Percentiles rank a stretch among this genome's conserved stretches.
phyloP scores from a whole-genome alignment of 768 basidiomycete species.

The Lactarius trivialis region DNA sequence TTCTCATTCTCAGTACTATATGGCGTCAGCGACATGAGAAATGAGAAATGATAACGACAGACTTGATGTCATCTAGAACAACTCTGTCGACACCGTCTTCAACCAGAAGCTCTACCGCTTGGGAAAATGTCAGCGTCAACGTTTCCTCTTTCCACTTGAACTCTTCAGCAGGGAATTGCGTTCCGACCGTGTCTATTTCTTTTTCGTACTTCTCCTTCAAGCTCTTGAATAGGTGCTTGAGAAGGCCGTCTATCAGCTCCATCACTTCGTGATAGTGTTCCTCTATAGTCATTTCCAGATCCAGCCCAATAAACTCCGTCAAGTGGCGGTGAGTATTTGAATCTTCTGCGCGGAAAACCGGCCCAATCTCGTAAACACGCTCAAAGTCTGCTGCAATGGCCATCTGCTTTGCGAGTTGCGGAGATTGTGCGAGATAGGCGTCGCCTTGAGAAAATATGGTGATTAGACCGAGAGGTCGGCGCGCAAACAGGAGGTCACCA shows the following conservation, averaged over 20 bases:
- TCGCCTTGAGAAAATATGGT: slow-evolving; percentile 42
- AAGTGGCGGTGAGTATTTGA: slow-evolving; percentile 96
- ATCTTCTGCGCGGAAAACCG: slow-evolving; percentile 96
- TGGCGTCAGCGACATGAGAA: slow-evolving; percentile 5
- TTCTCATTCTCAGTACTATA: slow-evolving; percentile 91
- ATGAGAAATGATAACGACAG: slow-evolving; percentile 25
- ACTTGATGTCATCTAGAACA: slow-evolving; percentile 86
- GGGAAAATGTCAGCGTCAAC: slow-evolving; percentile 73
- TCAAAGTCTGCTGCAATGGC: slow-evolving; percentile 98
- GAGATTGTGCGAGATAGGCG: slow-evolving; percentile 94
- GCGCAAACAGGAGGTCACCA: slow-evolving; percentile 19
- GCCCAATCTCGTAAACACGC: slow-evolving; percentile 94
- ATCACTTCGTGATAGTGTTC: slow-evolving; percentile 98
- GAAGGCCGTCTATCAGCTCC: slow-evolving; percentile 82
- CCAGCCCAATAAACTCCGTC: slow-evolving; percentile 97
- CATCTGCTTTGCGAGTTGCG: slow-evolving; percentile 99
- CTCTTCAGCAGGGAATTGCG: slow-evolving; percentile 91
- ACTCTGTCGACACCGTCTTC: slow-evolving; percentile 80
- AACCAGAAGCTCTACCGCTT: slow-evolving; percentile 82
- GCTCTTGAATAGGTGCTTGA: slow-evolving; percentile 80
- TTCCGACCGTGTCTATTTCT: slow-evolving; percentile 76
- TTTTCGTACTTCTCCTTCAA: slow-evolving; percentile 67
- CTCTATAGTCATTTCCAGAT: slow-evolving; percentile 98
- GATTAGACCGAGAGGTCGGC: not conserved
- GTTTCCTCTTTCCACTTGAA: slow-evolving; percentile 95